These are phyloP conservation scores for Claviceps sp. DNA, from an alignment of 2,329 filamentous ascomycete genomes.

Conservation along the genomic window DNA sequence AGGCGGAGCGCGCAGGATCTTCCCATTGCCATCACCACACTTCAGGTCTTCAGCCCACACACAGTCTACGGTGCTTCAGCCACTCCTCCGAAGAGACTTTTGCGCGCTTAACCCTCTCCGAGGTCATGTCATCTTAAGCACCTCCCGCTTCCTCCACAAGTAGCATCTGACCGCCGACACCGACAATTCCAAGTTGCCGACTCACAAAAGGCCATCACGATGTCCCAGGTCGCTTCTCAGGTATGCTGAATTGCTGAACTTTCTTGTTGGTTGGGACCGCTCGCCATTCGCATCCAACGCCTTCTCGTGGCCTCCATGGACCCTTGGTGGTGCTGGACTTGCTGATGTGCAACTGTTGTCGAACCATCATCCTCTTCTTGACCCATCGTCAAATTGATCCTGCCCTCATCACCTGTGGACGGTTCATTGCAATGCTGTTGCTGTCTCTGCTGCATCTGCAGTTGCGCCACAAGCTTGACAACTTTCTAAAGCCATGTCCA, in stretches of 20 bases:
- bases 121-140: constrained; percentile 27
- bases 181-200: constrained; percentile 27
- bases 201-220: constrained; percentile 31
- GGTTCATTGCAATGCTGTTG: neutral
- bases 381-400: neutral
- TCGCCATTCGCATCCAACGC: neutral
- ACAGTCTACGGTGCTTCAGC: constrained; percentile 3
- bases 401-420: neutral
- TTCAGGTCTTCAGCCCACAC: neutral
- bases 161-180: constrained; percentile 21
- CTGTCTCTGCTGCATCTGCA: too few relatives aligned
- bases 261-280: neutral
- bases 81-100: constrained; percentile 9
- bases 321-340: neutral
- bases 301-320: neutral
- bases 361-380: neutral
- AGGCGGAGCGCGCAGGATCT: constrained; percentile 11
- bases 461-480: neutral
- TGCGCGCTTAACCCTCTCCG: constrained; percentile 12
- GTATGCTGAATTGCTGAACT: constrained; percentile 28
- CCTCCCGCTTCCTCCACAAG: constrained; percentile 18
- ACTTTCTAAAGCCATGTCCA: neutral
- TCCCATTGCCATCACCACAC: constrained; percentile 7
- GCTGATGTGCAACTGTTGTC: neutral
- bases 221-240: constrained; percentile 47